Conservation (phyloP, 768 basidiomycete genomes). For the Auriculariales sp. region DNA sequence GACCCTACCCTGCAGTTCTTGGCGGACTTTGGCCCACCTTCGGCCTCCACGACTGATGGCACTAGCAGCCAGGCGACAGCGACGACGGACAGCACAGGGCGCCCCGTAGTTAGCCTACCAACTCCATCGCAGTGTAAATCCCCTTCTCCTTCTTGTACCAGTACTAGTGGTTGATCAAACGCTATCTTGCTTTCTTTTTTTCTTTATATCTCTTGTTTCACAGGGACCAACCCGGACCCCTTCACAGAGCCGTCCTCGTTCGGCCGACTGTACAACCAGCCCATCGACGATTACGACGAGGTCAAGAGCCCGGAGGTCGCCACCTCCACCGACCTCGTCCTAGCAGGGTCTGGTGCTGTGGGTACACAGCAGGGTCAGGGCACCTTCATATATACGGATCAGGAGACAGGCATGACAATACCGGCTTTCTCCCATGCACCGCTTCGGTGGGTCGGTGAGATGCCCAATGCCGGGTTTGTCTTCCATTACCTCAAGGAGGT, state of each 20-base stretch:
- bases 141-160: constrained; percentile 7
- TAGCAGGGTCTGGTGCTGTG: neutral
- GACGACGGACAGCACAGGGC: constrained; percentile 1
- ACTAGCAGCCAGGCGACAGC: neutral
- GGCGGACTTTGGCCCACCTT: neutral
- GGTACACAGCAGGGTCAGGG: neutral
- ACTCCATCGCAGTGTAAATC: constrained; percentile 6
- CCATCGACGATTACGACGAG: constrained; percentile 6
- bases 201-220: constrained; percentile 6
- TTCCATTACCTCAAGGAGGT: neutral
- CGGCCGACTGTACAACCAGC: constrained; percentile 6
- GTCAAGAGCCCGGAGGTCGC: neutral
- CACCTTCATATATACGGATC: neutral
- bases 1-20: too few species aligned
- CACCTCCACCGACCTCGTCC: neutral
- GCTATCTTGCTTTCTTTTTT: constrained; percentile 5
- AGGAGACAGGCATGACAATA: neutral
- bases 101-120: constrained; percentile 1
- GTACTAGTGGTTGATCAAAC: constrained; percentile 7
- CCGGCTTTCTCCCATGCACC: neutral
- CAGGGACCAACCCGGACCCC: constrained; percentile 8
- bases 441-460: neutral
- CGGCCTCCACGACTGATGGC: neutral
- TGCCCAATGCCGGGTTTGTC: neutral
- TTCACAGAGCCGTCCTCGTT: constrained; percentile 7